A percentile compares a stretch with the other conserved stretches of the same genome.
These are phyloP conservation scores for Leucaena leucocephala DNA, from an alignment of 306 rosid species.

Conservation along the genomic window DNA sequence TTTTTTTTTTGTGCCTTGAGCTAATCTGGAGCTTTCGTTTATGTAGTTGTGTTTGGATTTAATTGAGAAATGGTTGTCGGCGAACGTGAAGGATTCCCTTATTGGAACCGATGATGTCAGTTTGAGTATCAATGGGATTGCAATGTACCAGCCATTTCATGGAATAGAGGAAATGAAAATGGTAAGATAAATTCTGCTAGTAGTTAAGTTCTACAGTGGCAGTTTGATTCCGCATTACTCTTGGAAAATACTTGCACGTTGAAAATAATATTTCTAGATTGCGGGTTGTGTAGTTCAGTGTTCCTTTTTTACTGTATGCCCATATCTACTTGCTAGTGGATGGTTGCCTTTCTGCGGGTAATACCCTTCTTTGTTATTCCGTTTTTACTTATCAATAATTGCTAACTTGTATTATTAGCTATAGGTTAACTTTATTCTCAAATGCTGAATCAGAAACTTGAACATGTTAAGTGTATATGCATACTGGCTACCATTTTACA, in stretches of 20 bases:
- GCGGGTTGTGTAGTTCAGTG: neutral
- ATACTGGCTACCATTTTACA: constrained; percentile 12
- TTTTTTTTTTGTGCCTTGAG: neutral
- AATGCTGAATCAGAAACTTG: constrained; percentile 21
- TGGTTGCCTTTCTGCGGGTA: neutral
- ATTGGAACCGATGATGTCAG: constrained; percentile 45
- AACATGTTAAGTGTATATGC: constrained; percentile 6
- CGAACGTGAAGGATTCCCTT: constrained; percentile 55
- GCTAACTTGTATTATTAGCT: neutral
- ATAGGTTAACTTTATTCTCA: constrained; percentile 15
- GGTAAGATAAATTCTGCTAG: constrained; percentile 46
- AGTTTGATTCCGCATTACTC: neutral
- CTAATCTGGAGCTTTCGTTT: constrained; percentile 4
- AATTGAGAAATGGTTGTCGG: constrained; percentile 79
- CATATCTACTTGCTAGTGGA: neutral
- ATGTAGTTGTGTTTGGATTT: constrained; percentile 81
- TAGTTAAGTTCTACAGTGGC: neutral
- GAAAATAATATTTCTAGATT: neutral
- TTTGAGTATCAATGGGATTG: constrained; percentile 71
- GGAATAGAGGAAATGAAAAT: constrained; percentile 70
- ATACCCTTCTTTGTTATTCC: constrained; percentile 28
- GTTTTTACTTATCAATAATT: neutral
- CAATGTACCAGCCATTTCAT: constrained; percentile 70
- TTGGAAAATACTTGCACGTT: neutral
- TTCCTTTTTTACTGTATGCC: neutral